These are phyloP conservation scores for Colletotrichum siamense DNA, from an alignment of 2,329 filamentous ascomycete genomes.

Conservation along the genomic window DNA sequence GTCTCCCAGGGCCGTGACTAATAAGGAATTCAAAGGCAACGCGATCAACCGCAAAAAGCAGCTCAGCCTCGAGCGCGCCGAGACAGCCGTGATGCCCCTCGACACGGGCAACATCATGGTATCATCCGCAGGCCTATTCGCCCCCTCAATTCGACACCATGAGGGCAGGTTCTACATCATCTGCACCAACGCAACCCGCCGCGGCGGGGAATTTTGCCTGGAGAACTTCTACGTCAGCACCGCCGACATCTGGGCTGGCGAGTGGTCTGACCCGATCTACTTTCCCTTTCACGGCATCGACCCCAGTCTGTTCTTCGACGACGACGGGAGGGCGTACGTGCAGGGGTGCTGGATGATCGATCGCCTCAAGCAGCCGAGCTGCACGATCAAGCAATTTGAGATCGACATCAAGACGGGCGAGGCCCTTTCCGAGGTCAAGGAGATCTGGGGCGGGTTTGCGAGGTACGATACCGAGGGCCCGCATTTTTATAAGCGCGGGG, in stretches of 20 bases:
- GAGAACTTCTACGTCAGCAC: slow-evolving; percentile 29
- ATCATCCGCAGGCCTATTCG: slow-evolving; percentile 24
- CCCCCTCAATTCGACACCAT: slow-evolving; percentile 27
- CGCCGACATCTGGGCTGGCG: slow-evolving; percentile 26
- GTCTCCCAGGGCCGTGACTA: not conserved
- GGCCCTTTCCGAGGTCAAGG: slow-evolving; percentile 21
- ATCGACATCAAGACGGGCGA: slow-evolving; percentile 26
- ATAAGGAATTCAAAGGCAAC: not conserved
- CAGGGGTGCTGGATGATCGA: slow-evolving; percentile 24
- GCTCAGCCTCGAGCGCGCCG: not conserved
- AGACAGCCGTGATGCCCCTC: not conserved
- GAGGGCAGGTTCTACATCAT: slow-evolving; percentile 30
- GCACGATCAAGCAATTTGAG: slow-evolving; percentile 24
- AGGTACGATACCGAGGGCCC: slow-evolving; percentile 33
- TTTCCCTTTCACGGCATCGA: slow-evolving; percentile 49
- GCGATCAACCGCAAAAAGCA: slow-evolving; percentile 4
- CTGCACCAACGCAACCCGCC: slow-evolving; percentile 26
- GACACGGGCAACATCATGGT: not conserved
- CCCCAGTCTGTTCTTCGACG: slow-evolving; percentile 52
- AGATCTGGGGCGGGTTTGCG: slow-evolving; percentile 24
- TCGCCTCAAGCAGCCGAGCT: not conserved
- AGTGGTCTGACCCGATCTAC: slow-evolving; percentile 35
- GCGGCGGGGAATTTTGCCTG: not conserved
- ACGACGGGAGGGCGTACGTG: slow-evolving; percentile 39
- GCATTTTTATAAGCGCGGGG: slow-evolving; percentile 40